These are phyloP conservation scores for Saccharomycopsis fibuligera DNA, from an alignment of 805 yeast genomes.

Conservation along the genomic window DNA sequence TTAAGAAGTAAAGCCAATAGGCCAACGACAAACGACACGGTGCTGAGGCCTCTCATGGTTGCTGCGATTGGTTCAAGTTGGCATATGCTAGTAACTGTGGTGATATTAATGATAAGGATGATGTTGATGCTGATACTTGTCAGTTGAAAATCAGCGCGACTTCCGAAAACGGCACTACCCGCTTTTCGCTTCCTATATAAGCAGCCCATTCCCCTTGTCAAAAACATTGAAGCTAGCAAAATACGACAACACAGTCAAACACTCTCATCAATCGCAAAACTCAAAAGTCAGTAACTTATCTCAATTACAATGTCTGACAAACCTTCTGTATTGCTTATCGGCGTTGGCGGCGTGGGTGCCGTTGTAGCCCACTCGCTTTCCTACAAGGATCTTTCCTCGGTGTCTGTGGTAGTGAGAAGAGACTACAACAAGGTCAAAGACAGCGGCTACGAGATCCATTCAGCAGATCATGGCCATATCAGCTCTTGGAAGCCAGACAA, in stretches of 20 bases:
- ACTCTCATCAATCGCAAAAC: too few relatives aligned
- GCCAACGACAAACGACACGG: constrained; percentile 21
- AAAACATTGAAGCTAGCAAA: too few relatives aligned
- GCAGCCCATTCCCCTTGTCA: too few relatives aligned
- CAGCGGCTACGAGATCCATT: constrained; percentile 53
- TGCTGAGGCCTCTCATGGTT: neutral
- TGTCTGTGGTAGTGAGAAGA: constrained; percentile 60
- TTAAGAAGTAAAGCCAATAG: constrained; percentile 43
- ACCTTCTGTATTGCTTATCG: constrained; percentile 38
- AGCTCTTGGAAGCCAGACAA: constrained; percentile 49
- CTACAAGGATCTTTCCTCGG: constrained; percentile 39
- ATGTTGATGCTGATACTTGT: too few relatives aligned
- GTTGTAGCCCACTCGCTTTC: constrained; percentile 62
- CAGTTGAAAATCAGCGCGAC: too few relatives aligned
- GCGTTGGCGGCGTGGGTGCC: constrained; percentile 85
- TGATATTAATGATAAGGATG: too few relatives aligned
- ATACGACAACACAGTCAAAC: too few relatives aligned
- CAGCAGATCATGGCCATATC: constrained; percentile 55
- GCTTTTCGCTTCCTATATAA: neutral
- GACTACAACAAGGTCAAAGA: constrained; percentile 48
- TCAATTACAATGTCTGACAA: too few relatives aligned
- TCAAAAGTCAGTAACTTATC: too few relatives aligned
- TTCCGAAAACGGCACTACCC: neutral
- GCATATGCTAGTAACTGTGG: too few relatives aligned
- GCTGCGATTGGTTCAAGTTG: neutral